These are phyloP conservation scores for Candida pseudoviswanathii DNA, from an alignment of 1,139 yeast species.

Conservation along the genomic window DNA sequence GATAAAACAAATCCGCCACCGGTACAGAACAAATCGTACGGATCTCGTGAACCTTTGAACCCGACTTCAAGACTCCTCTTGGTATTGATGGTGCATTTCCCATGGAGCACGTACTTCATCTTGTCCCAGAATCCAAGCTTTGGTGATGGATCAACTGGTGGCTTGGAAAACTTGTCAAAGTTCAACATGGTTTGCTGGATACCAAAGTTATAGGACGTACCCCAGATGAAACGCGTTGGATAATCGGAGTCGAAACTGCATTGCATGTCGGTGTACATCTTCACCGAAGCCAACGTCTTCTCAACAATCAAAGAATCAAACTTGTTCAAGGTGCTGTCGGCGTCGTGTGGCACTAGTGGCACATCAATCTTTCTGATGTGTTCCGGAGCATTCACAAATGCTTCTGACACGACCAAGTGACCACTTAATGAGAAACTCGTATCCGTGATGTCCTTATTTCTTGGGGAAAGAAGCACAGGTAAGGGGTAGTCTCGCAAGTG, in stretches of 20 bases:
- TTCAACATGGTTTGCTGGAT: slow-evolving; percentile 79
- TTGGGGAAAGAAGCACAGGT: slow-evolving; percentile 51
- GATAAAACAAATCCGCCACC: slow-evolving; percentile 45
- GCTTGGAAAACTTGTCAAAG: slow-evolving; percentile 82
- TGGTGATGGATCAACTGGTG: slow-evolving; percentile 67
- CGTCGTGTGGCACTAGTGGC: slow-evolving; percentile 48
- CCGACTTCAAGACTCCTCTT: slow-evolving; percentile 55
- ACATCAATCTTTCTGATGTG: slow-evolving; percentile 63
- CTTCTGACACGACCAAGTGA: slow-evolving; percentile 51
- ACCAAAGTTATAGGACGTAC: slow-evolving; percentile 82
- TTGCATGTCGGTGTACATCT: slow-evolving; percentile 64
- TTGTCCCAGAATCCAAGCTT: slow-evolving; percentile 66
- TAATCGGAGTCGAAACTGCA: slow-evolving; percentile 56
- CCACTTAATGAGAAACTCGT: slow-evolving; percentile 41
- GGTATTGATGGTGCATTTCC: slow-evolving; percentile 35
- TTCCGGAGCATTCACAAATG: slow-evolving; percentile 36
- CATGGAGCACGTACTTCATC: slow-evolving; percentile 50
- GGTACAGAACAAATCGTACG: slow-evolving; percentile 41
- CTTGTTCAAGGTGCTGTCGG: slow-evolving; percentile 20
- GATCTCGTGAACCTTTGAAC: slow-evolving; percentile 50
- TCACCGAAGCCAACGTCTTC: slow-evolving; percentile 77
- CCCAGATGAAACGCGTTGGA: slow-evolving; percentile 82
- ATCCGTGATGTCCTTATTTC: slow-evolving; percentile 16
- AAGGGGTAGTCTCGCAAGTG: slow-evolving; percentile 71
- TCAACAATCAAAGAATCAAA: slow-evolving; percentile 66